A percentile compares a stretch with the other conserved stretches of the same genome.
These are phyloP conservation scores for Thraustochytrium striatum DNA, from an alignment of 352 stramenopile species.

Conservation along the genomic window DNA sequence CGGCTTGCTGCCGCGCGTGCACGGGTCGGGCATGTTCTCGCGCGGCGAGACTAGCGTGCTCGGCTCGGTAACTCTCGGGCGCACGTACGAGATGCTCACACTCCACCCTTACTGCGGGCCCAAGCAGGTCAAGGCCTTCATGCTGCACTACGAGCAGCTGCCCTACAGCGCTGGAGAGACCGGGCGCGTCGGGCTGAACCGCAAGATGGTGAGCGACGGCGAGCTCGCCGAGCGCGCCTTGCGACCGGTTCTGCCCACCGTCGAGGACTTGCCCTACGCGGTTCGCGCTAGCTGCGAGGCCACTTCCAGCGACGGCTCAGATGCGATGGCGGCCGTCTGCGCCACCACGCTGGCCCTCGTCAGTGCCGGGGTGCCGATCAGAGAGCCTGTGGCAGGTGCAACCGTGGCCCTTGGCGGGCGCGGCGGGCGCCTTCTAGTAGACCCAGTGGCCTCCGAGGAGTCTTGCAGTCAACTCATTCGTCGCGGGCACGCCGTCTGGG, in stretches of 20 bases:
- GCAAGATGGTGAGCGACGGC: constrained; percentile 91
- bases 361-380: constrained; percentile 91
- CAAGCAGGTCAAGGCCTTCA: constrained; percentile 61
- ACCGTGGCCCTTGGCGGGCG: constrained; percentile 75
- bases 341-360: constrained; percentile 90
- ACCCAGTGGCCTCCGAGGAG: constrained; percentile 94
- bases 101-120: constrained; percentile 1
- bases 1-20: constrained; percentile 47
- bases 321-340: constrained; percentile 93
- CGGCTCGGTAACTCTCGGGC: constrained; percentile 67
- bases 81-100: neutral
- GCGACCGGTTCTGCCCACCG: constrained; percentile 80
- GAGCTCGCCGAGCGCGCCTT: constrained; percentile 93
- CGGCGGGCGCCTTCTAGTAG: constrained; percentile 72
- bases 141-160: constrained; percentile 98
- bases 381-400: constrained; percentile 86
- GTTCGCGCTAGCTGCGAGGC: constrained; percentile 93
- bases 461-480: constrained; percentile 96
- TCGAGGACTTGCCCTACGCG: constrained; percentile 89
- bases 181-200: constrained; percentile 77
- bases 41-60: constrained; percentile 67
- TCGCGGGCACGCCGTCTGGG: constrained; percentile 76
- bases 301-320: constrained; percentile 86
- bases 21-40: constrained; percentile 52
- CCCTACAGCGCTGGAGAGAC: constrained; percentile 93